These are phyloP conservation scores for Piper betle DNA, from an alignment of 164 flowering plant species.

Conservation along the genomic window DNA sequence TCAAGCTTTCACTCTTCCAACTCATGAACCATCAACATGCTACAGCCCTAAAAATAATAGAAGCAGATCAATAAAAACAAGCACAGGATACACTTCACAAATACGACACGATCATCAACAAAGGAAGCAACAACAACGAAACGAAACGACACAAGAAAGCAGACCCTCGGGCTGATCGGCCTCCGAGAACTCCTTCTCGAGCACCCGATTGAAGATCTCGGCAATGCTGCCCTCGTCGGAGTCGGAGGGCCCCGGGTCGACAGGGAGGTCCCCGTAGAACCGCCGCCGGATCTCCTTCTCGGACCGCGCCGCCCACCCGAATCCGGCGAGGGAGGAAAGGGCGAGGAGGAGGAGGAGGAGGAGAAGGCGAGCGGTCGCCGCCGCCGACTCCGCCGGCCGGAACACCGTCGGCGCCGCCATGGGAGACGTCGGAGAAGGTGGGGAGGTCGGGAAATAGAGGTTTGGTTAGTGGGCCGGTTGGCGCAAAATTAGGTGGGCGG, in stretches of 20 bases:
- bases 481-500: no score
- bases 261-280: slow-evolving; percentile 60
- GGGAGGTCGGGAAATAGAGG: no score
- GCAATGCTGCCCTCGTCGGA: slow-evolving; percentile 63
- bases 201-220: slow-evolving; percentile 78
- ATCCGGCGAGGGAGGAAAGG: background rate
- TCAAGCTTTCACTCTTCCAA: background rate
- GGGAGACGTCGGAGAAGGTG: background rate
- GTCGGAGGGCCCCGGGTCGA: slow-evolving; percentile 42
- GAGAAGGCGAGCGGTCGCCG: background rate
- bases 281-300: slow-evolving; percentile 64
- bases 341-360: background rate
- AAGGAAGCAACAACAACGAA: background rate
- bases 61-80: background rate
- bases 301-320: slow-evolving; percentile 28
- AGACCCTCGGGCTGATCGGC: slow-evolving; percentile 82
- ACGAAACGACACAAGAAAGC: background rate
- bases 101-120: no score
- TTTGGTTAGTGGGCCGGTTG: no score
- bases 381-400: background rate
- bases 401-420: background rate
- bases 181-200: slow-evolving; percentile 87
- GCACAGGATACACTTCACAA: background rate
- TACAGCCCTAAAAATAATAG: background rate
- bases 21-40: background rate